A percentile compares a stretch with the other conserved stretches of the same genome.
These are phyloP conservation scores for Tetrahymena elliotti DNA, from an alignment of 73 alveolate genomes.

Conservation along the genomic window DNA sequence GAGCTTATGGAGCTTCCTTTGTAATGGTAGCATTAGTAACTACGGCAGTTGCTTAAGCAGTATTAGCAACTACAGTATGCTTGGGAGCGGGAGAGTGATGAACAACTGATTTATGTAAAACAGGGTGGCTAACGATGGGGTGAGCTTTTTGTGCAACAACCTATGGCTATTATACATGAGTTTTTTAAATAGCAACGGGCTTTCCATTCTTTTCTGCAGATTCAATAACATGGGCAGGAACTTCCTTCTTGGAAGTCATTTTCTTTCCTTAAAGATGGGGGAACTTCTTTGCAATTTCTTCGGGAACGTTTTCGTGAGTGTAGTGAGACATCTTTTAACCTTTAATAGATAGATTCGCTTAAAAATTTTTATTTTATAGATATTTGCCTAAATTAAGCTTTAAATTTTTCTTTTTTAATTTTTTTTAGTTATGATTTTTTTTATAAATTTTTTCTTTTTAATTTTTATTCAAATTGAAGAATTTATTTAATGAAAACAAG, in stretches of 20 bases:
- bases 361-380: not conserved
- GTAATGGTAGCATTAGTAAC: not conserved
- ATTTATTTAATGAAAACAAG: not conserved
- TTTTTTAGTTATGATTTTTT: not conserved
- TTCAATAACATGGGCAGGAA: not conserved
- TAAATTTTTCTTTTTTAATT: not conserved
- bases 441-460: not conserved
- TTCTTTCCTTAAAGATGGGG: not conserved
- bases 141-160: not conserved
- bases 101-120: not conserved
- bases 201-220: not conserved
- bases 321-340: not conserved
- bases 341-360: not conserved
- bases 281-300: not conserved
- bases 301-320: not conserved
- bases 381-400: not conserved
- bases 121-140: not conserved
- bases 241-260: not conserved
- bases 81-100: not conserved
- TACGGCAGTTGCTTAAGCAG: not conserved
- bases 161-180: not conserved
- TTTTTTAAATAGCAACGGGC: not conserved
- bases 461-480: not conserved
- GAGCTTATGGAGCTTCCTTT: not conserved
- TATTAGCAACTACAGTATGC: not conserved